Evolutionary conservation across 2,329 filamentous ascomycete species (phyloP), one percentile per base, ranked within the genome.

Genomic region (Setomelanomma holmii): DNA sequence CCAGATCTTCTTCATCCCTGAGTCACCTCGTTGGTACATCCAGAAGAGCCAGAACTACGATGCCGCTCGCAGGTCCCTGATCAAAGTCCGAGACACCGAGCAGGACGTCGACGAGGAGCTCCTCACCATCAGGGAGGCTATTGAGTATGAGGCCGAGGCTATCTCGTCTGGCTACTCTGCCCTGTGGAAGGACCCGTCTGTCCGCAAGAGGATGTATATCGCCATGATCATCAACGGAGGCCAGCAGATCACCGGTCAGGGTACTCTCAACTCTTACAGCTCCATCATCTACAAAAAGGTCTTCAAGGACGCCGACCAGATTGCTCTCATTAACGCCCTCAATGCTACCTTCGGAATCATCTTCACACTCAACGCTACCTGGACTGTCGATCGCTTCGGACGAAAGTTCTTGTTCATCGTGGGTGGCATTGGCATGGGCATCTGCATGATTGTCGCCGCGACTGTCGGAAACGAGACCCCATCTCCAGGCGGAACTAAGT

Each of bases 271-370:
- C 80, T 82, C 83, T 3, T 90, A 90, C 79, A 87, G 84, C 17
- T 88, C 87, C n/a, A 83, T 84, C 61, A 88, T 90, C 66, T 90
- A 90, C 78, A 84, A 88, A 75, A 86, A 88, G 68, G 83, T 90
- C 20, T 90, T 87, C 78, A 80, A 76, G 20, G 79, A 74, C 47
- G 46, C 61, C 19, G 76, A 74, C 48, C 76, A 82, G 19, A 89
- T 90, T 68, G 86, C 86, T 56, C 79, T 90, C 24, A 90, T 90
- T 79, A 90, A 90, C 69, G 88, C 88, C 4, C 78, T 90, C 47
- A 90, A 90, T 69, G 87, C 87, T 35, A 90, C 87, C 5, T 88
- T 86, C 60, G 86, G 86, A 50, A 90, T 90, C 56, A 54, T 90
- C 19, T 90, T 90, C 74, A 90, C 88, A 0, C 78, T 90, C 39